Base-by-base conservation (phyloP, 2,329 filamentous ascomycete species). In the Pseudogymnoascus sp. region DNA sequence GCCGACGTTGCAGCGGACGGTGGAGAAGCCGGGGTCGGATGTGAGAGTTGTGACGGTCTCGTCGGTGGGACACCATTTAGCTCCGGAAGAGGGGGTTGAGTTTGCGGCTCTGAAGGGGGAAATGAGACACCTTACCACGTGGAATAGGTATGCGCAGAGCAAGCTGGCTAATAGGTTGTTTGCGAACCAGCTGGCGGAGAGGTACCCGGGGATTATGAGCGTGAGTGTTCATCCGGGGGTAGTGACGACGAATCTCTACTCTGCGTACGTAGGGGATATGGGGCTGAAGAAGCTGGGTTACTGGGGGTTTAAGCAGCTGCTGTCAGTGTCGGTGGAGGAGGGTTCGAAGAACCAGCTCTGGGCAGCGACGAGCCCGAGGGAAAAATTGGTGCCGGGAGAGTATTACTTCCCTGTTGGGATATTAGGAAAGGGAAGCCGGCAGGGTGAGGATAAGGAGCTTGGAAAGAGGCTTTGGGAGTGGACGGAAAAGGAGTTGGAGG, bases 131-230 rank as follows among this genome's bases (percentile, higher is more conserved):
- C 14, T 53, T 2, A 58, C 61, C 4, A 60, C 60, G n/a, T 75
- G 72, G 68, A 60, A 62, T 4, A 69, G 73, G 11, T 78, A 78
- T 64, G 78, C 76, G 0, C 76, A 79, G 62, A 75, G 73, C 62
- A 82, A 81, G 67, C 67, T 81, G 3, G 79, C 80, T 0, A 77
- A 80, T 64, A 64, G 80, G 4, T 67, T 80, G 2, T 78, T 76
- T 65, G 72, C 75, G 3, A 66, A 68, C 6, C 73, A 77, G 60
- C 65, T 81, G 7, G 74, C 76, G 3, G 64, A 68, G 36, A 71
- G 70, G 2, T 75, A 77, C 60, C 74, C 76, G 0, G 62, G 64
- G 14, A 71, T 79, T 28, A 74, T 67, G 1, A 65, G 68, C 4
- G 70, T 77, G 3, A 66, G 75, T 0, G 64, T 79, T 2, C 75